Evolutionary conservation across 192 early-diverging fungal genomes (phyloP), one percentile per base, ranked within the genome.

Genomic region (Ambispora gerdemannii): DNA sequence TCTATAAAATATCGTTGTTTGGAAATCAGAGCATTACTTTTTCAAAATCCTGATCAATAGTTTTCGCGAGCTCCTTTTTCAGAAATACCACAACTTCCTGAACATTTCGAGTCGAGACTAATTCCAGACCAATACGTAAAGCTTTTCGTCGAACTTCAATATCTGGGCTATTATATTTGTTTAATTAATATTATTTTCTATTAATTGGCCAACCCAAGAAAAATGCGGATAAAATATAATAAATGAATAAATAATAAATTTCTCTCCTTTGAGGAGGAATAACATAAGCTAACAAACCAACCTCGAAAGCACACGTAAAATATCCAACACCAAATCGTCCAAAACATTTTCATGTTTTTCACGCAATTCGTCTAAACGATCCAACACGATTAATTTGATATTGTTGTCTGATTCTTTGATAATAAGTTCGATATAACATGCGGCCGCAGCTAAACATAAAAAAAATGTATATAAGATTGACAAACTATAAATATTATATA

Each of bases 391-490:
- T 64, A 99, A 78, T 78, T 98, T 98, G 52, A 99, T 88, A 76
- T 99, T 99, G 81, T 97, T 99, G 75, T 99, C 97, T 8, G 95
- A 88, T 73, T 93, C 97, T 77, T 95, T 93, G 20, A 91, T 80
- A 62, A 91, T 90, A 38, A 99, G 84, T 58, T 95, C 86, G 61
- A 98, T 95, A 71, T 96, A 97, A 76, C 90, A 92, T 20, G 86
- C 76, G 0, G 95, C 96, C 8, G 93, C 95, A 49, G 93, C 94
- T 90, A 73, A 63, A 50, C 52, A 33, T 28, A 47, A 27, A n/a
- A 56, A 27, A 22, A 74, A 20, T 24, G 36, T 20, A n/a, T 34
- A 13, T 15, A 61, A 32, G 17, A 61, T 27, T 4, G 20, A 8
- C 15, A 33, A 4, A 33, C 27, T 1, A 22, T n/a, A 38, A 31